A percentile compares a stretch with the other conserved stretches of the same genome.
phyloP scores from a whole-genome alignment of 1,139 yeast species.

The Blastobotrys malaysiensis region DNA sequence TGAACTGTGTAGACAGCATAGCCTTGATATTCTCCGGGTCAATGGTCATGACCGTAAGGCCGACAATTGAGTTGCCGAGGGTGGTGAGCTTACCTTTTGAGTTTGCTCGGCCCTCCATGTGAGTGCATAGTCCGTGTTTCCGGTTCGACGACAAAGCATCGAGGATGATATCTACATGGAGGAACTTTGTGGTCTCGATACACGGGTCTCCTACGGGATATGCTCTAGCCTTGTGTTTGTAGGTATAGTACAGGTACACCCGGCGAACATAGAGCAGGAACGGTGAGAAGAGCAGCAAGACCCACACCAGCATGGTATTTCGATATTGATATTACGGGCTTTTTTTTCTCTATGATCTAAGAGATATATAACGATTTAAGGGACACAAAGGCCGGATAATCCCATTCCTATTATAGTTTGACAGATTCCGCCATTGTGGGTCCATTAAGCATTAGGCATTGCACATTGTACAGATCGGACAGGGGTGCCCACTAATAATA shows the following conservation, averaged over 20 bases:
- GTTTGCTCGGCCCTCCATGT: background rate
- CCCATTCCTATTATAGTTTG: background rate
- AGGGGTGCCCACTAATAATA: background rate
- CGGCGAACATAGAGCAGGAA: background rate
- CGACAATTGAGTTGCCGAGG: background rate
- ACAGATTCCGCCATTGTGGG: background rate
- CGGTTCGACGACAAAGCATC: background rate
- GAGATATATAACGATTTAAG: background rate
- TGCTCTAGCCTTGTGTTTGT: background rate
- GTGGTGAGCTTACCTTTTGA: background rate
- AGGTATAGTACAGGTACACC: background rate
- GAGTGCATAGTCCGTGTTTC: background rate
- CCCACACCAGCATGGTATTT: background rate
- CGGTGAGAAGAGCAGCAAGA: background rate
- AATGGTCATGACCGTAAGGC: background rate
- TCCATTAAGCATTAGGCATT: background rate
- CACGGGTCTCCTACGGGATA: background rate
- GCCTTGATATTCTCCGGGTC: conserved; percentile 27
- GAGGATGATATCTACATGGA: background rate
- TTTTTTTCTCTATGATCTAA: too few species aligned
- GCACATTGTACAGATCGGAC: background rate
- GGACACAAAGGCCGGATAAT: background rate
- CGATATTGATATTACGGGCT: too few species aligned
- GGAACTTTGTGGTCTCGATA: background rate
- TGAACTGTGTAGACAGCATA: conserved; percentile 26